Base-by-base conservation (phyloP, 352 stramenopile species). In the Phytophthora parvispora region DNA sequence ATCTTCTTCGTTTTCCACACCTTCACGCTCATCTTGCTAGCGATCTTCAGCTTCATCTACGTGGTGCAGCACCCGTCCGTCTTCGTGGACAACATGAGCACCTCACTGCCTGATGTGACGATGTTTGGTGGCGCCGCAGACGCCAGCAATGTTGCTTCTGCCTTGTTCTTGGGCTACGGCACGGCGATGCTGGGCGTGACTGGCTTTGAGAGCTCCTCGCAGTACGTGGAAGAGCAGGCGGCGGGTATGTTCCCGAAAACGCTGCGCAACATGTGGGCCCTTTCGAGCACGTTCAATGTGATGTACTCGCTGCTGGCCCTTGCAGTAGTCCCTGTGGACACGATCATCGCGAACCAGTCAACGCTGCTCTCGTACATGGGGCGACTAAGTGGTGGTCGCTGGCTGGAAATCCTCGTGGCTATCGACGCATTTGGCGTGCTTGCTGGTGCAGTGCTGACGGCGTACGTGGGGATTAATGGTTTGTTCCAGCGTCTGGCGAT, bases 371-470 rank as follows among this genome's bases (percentile, higher is more conserved):
- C 89, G 9, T 75, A 84, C 50, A 79, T 79, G 67, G 56, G 93
- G 81, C 66, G 90, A 69, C 13, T 80, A 67, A 64, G 75, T 72
- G 60, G 67, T 36, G 34, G 77, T 42, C 40, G 81, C 12, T 73
- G 50, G 80, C 60, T 77, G 48, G 87, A 70, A 60, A 80, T 70
- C 38, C 71, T 69, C 71, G 79, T 82, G 71, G 93, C 60, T 9
- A 51, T 98, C 18, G 92, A 98, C 43, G 92, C 92, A 3, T 97
- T 98, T 68, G 80, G 95, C n/a, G 92, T 98, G 15, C 77, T 98
- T 34, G 81, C 84, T 20, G 92, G 91, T 16, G 92, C 87, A 0
- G 85, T 97, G 2, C 63, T 98, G 36, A 98, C 92, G 4, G 83
- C 90, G 5, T 98, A 94, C 57, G 78, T 91, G 13, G 83, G 83